Base-by-base conservation (phyloP, 306 rosid species). In the Prunus mume region DNA sequence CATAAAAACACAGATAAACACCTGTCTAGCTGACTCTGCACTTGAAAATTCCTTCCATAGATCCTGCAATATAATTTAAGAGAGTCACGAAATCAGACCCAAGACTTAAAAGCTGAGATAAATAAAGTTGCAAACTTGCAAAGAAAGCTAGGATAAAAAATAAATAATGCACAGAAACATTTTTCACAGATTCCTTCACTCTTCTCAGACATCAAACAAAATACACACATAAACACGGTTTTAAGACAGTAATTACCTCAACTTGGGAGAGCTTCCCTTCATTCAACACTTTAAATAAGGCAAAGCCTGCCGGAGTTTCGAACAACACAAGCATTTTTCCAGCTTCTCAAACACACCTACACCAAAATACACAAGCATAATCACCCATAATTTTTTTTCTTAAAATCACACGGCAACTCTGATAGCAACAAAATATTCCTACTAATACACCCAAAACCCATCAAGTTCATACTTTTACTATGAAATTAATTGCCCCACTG, bases 1-100 rank as follows among this genome's bases (percentile, higher is more conserved):
- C 5, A 30, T 3, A 3, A 60, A 63, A 50, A 32, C 5, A 69
- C 8, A 61, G 55, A 19, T 25, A 64, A 55, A 71, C 34, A 95
- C 98, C 97, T 89, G 71, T 89, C 97, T 87, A 25, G 99, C 97
- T n/a, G 93, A 34, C 1, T 90, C 97, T 7, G 90, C 81, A 68
- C 74, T 89, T 45, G 85, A 64, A 72, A 95, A 95, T 1, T 91
- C 90, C 71, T 87, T 82, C 73, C 74, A 82, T 24, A 95, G 82
- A 84, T 92, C 97, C 92, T 95, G 88, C 60, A 84, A 9, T 24
- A 54, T 56, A 50, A 68, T 54, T 30, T 20, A 58, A 28, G 18
- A 11, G 14, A 15, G 6, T 45, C 2, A 75, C 0, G 49, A 51
- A 22, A 17, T 30, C 56, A 83, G 19, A 41, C 28, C 32, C 50